Percentiles rank a stretch among this genome's conserved stretches.
phyloP scores from a whole-genome alignment of 2,329 filamentous ascomycete species.

The Coniella vitis region DNA sequence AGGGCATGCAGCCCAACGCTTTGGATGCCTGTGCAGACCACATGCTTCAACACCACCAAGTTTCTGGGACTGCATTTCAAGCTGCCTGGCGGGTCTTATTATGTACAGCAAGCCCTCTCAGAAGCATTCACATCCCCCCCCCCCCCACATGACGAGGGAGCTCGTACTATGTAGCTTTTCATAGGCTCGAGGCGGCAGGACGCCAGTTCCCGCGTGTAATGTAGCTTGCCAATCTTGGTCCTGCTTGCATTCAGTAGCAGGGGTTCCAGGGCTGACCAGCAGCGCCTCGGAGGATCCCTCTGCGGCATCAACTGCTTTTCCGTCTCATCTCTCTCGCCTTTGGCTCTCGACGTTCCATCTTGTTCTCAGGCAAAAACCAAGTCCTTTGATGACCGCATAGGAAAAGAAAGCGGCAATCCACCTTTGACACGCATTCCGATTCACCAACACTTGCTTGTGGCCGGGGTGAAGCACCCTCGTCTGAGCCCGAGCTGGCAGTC shows the following conservation, averaged over 20 bases:
- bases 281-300: not conserved
- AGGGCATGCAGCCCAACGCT: too few relatives aligned
- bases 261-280: slow-evolving; percentile 7
- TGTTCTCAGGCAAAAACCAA: not conserved
- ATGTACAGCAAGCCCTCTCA: too few relatives aligned
- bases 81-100: too few relatives aligned
- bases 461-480: not conserved
- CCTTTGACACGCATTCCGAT: not conserved
- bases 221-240: slow-evolving; percentile 7
- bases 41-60: too few relatives aligned
- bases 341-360: not conserved
- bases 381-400: not conserved
- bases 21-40: too few relatives aligned
- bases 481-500: slow-evolving; percentile 3
- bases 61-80: too few relatives aligned
- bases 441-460: not conserved
- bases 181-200: slow-evolving; percentile 5
- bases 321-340: not conserved
- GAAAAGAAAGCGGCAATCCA: not conserved
- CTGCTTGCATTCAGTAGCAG: slow-evolving; percentile 6
- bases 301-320: not conserved
- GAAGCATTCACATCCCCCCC: too few relatives aligned
- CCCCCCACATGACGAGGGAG: slow-evolving; percentile 8
- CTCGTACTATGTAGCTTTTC: slow-evolving; percentile 1
- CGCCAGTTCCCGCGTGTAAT: slow-evolving; percentile 9